Base-by-base conservation (phyloP, 441 rosid genomes). In the Brassica hybrid region DNA sequence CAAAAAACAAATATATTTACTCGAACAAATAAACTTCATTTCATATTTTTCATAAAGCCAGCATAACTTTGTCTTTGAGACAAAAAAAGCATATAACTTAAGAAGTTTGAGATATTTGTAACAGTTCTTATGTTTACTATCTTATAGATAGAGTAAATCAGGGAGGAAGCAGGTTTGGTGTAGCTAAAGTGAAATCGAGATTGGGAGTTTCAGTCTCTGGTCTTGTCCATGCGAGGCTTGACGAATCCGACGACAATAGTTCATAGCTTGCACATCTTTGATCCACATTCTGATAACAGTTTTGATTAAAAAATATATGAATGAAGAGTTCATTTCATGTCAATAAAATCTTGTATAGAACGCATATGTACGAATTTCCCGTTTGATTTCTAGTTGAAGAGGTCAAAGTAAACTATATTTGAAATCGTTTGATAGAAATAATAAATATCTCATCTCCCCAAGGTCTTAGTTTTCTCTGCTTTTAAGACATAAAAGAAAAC, bases 131-230 rank as follows among this genome's bases (percentile, higher is more conserved):
- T 11, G 48, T 11, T 59, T 7, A 21, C 23, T 61, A 18, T 43
- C 27, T n/a, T 62, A 19, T 50, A 6, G 6, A 14, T 50, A 48
- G 17, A 50, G 56, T 50, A 5, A 50, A 50, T 50, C 56, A 50
- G 56, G 3, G 18, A 45, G 64, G 23, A 17, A 74, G 23, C 23
- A 21, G 56, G 18, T 50, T 50, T 50, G 56, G 82, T 57, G 67
- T 79, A 14, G 82, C 79, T 70, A 79, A 57, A 16, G 79, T 79
- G 25, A 79, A 79, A 5, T 79, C 82, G 11, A 79, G 76, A 79
- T 74, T 79, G 34, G 79, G 82, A 69, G 56, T n/a, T 50, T 50
- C 56, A 50, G 59, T 48, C 59, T 69, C 79, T 30, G 30, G 56
- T 75, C 61, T 69, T 74, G 82, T 70, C 25, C 36, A 67, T 23